Evolutionary conservation across 192 early-diverging fungal species (phyloP), one percentile per base, ranked within the genome.

Genomic region (Gamsiella multidivaricata): DNA sequence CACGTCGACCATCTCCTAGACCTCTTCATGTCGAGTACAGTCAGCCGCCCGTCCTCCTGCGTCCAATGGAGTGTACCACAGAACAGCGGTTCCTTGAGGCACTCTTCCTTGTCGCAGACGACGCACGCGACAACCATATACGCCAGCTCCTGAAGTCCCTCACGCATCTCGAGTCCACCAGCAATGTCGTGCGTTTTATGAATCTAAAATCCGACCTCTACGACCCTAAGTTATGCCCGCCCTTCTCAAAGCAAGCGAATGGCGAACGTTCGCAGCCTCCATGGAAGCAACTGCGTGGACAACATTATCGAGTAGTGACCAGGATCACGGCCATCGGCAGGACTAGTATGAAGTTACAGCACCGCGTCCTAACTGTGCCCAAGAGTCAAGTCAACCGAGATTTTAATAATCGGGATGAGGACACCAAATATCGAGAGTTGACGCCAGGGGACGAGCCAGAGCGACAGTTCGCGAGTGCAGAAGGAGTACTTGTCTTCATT

Each of bases 361-460:
- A 72, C 34, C 70, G 53, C 2, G 55, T 58, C 52, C 23, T 63
- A 2, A 64, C 61, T 8, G 60, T 72, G 0, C 70, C 70, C 9
- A 28, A 49, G 32, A 72, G 70, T 41, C 70, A 72, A 20, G 28
- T 47, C 11, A 10, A 25, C 5, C 52, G 70, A 8, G 52, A 71
- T 37, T 72, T 72, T 31, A 63, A 72, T 7, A 39, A 64, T 33
- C 51, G 70, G 23, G 46, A 41, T 0, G 23, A 64, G 26, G 70
- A 72, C 20, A 54, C 50, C 18, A 37, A 33, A 25, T 58, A 64
- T 25, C 18, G 23, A 22, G 23, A 64, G 14, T 33, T 72, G 36
- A 22, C 34, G 20, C 5, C 5, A 0, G 60, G 54, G 10, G 70
- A 72, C 31, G 61, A 58, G 31, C 70, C 61, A 17, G 53, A 63